Percentiles rank a stretch among this genome's conserved stretches.
These are phyloP conservation scores for Recurvomyces mirabilis DNA, from an alignment of 495 filamentous ascomycete species.

Conservation along the genomic window DNA sequence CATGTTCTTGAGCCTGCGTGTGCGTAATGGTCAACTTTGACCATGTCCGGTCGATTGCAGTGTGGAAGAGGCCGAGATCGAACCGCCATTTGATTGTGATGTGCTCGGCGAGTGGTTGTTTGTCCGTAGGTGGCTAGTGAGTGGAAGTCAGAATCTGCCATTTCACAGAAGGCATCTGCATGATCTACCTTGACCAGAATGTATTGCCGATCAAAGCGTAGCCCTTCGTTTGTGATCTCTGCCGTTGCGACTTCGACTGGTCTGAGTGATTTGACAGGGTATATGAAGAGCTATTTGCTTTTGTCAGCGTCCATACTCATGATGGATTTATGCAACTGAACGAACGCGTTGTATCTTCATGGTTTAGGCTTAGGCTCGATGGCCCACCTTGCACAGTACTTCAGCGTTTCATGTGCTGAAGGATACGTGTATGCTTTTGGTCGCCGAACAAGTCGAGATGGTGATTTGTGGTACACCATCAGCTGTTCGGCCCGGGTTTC, in stretches of 20 bases:
- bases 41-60: constrained; percentile 17
- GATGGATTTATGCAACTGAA: neutral
- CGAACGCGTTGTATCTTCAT: constrained; percentile 21
- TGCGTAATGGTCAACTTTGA: constrained; percentile 21
- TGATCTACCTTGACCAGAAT: constrained; percentile 20
- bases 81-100: constrained; percentile 20
- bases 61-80: constrained; percentile 16
- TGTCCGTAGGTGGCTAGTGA: constrained; percentile 11
- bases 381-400: neutral
- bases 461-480: too few species aligned
- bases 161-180: too few species aligned
- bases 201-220: constrained; percentile 21
- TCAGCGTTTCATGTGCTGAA: too few species aligned
- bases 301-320: neutral
- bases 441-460: too few species aligned
- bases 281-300: constrained; percentile 15
- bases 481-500: too few species aligned
- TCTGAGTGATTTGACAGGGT: constrained; percentile 17
- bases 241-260: constrained; percentile 17
- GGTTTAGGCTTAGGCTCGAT: neutral
- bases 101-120: constrained; percentile 13
- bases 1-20: constrained; percentile 6
- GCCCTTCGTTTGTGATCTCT: constrained; percentile 21
- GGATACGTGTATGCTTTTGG: too few species aligned
- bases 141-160: too few species aligned